Percentiles rank a stretch among this genome's conserved stretches.
These are phyloP conservation scores for Naganishia vishniacii DNA, from an alignment of 768 basidiomycete species.

Conservation along the genomic window DNA sequence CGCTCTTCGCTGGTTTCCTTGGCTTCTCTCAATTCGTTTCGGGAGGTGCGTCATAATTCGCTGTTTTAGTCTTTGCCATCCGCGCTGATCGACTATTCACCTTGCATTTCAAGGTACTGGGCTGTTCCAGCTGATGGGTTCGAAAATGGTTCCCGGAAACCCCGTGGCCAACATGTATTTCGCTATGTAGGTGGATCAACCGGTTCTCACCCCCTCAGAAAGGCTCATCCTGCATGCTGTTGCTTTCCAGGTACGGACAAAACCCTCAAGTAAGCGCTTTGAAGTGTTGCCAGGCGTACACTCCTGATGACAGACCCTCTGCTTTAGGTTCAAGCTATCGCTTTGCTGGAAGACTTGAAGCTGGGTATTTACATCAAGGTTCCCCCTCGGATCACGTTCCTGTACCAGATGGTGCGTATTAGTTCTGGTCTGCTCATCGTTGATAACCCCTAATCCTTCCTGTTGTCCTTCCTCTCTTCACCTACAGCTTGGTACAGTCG, in stretches of 20 bases:
- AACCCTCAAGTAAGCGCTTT: slow-evolving; percentile 24
- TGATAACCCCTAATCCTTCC: too few species aligned
- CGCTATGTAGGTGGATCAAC: slow-evolving; percentile 53
- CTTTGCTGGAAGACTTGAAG: slow-evolving; percentile 37
- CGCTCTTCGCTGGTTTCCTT: slow-evolving; percentile 23
- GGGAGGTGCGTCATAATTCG: slow-evolving; percentile 20
- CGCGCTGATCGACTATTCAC: neutral
- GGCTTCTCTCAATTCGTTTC: slow-evolving; percentile 28
- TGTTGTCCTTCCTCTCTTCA: too few species aligned
- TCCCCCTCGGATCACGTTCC: slow-evolving; percentile 35
- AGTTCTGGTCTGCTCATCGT: too few species aligned
- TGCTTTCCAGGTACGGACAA: slow-evolving; percentile 50
- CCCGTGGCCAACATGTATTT: slow-evolving; percentile 66
- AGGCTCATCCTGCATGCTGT: too few species aligned
- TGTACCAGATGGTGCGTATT: slow-evolving; percentile 31
- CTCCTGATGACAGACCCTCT: neutral
- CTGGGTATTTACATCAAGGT: slow-evolving; percentile 38
- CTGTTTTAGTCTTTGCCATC: neutral
- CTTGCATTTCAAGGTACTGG: slow-evolving; percentile 13
- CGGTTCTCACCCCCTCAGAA: too few species aligned
- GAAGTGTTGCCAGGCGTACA: neutral
- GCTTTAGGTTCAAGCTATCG: slow-evolving; percentile 30
- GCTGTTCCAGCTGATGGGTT: slow-evolving; percentile 48
- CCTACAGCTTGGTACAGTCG: slow-evolving; percentile 28
- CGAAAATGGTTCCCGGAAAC: slow-evolving; percentile 51